phyloP scores from a whole-genome alignment of 2,329 filamentous ascomycete genomes.

The Colletotrichum camelliae region DNA sequence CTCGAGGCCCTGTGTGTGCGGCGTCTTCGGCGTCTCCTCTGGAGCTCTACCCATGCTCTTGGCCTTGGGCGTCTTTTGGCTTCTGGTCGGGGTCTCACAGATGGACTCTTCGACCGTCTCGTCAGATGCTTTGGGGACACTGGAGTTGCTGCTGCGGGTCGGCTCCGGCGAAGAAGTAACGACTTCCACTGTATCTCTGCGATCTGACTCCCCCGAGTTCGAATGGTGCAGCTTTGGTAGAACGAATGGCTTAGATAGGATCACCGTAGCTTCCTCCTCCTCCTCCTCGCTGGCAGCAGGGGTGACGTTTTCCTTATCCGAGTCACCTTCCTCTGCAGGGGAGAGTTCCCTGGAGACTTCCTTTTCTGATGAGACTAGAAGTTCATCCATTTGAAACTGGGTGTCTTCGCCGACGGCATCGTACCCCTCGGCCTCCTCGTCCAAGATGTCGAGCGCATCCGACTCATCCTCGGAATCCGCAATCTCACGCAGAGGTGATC shows the following conservation, averaged over 20 bases:
- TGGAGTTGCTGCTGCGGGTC: neutral
- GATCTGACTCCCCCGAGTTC: neutral
- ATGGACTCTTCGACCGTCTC: conserved; percentile 4
- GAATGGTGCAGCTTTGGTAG: neutral
- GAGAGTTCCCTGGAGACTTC: neutral
- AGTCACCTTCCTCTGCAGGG: conserved; percentile 10
- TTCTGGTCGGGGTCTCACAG: conserved; percentile 7
- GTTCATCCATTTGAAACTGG: conserved; percentile 15
- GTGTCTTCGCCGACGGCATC: conserved; percentile 22
- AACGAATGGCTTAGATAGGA: conserved; percentile 6
- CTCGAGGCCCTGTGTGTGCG: conserved; percentile 41
- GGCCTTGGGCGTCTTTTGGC: neutral
- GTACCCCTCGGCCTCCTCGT: conserved; percentile 22
- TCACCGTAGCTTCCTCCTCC: conserved; percentile 11
- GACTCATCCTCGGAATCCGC: conserved; percentile 56
- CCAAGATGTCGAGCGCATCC: conserved; percentile 14
- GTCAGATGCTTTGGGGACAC: neutral
- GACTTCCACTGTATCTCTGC: conserved; percentile 18
- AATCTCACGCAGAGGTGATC: conserved; percentile 41
- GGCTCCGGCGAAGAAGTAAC: conserved; percentile 15
- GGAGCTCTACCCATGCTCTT: neutral
- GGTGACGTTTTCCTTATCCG: conserved; percentile 19
- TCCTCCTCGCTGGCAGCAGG: conserved; percentile 2
- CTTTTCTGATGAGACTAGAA: conserved; percentile 20
- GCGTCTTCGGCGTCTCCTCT: conserved; percentile 28